Evolutionary conservation across 2,329 filamentous ascomycete species (phyloP).

Genomic region (Calonectria pseudoreteaudii): DNA sequence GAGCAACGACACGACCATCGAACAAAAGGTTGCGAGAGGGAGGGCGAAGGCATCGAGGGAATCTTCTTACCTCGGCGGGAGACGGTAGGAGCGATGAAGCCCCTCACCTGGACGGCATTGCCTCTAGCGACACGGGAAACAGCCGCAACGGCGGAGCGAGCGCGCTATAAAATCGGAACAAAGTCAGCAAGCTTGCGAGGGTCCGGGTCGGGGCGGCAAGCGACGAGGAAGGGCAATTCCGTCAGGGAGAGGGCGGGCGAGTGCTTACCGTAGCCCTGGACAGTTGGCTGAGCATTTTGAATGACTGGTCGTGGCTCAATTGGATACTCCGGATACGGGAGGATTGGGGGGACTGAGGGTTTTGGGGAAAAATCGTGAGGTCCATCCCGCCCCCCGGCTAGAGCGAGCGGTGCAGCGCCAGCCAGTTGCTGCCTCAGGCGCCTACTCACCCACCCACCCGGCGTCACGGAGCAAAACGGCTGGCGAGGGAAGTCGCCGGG

Average conservation of each 20-base stretch:
- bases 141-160: constrained; percentile 62
- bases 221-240: neutral
- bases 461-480: constrained; percentile 29
- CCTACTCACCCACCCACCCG: neutral
- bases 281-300: constrained; percentile 68
- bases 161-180: constrained; percentile 56
- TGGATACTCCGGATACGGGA: constrained; percentile 50
- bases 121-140: constrained; percentile 58
- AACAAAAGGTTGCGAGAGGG: neutral
- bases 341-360: constrained; percentile 51
- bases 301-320: constrained; percentile 61
- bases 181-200: constrained; percentile 11
- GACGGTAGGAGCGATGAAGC: constrained; percentile 71
- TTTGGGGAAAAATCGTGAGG: constrained; percentile 61
- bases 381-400: constrained; percentile 41
- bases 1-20: constrained; percentile 23
- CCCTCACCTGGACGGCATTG: constrained; percentile 61
- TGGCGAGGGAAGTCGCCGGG: neutral
- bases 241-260: neutral
- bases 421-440: constrained; percentile 43
- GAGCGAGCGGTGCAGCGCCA: constrained; percentile 36
- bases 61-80: constrained; percentile 69
- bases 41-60: constrained; percentile 7
- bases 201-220: neutral
- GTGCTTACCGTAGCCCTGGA: constrained; percentile 67